Evolutionary conservation across 2,329 filamentous ascomycete genomes (phyloP), one percentile per base, ranked within the genome.

Genomic region (Reticulascus tulasneorum): DNA sequence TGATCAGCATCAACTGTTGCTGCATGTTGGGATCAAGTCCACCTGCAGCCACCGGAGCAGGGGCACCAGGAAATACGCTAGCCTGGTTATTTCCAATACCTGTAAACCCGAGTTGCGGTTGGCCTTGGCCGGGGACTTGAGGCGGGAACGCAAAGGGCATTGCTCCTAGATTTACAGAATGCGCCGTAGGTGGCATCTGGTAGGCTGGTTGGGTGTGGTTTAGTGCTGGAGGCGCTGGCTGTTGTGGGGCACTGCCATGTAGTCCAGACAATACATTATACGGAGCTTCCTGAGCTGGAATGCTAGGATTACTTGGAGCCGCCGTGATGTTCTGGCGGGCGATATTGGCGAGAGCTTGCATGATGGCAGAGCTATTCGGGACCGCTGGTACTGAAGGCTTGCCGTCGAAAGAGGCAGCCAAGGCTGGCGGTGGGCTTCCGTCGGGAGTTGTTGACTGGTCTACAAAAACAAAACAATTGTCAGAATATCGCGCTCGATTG

Each of bases 291-390:
- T 23, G 49, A 33, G 47, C 55, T 33, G 59, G 55, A 51, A 53
- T 66, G 52, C 53, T 59, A 33, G 71, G 61, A 24, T 23, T 17
- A 24, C 18, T 37, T 22, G 19, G 33, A n/a, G 67, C 60, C 35
- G 68, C 60, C 16, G 67, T 66, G 23, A 71, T 76, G 57, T 81
- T 88, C 59, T 87, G 83, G 47, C 85, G 83, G 24, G 85, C 84
- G 64, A 93, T 84, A 54, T 86, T 86, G 46, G 86, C 84, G 45
- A 93, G 73, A 28, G 84, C 84, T 57, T 86, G 84, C 62, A 90
- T 71, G 50, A 93, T 89, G 47, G 79, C 82, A 43, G 67, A 62
- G 44, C 69, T 61, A 37, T 57, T 63, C 25, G 52, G 53, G 35
- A 53, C 51, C 44, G 47, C 55, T 49, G 42, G 47, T 29, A 31